Evolutionary conservation across 495 filamentous ascomycete genomes (phyloP).

Genomic region (Articulospora tetracladia): DNA sequence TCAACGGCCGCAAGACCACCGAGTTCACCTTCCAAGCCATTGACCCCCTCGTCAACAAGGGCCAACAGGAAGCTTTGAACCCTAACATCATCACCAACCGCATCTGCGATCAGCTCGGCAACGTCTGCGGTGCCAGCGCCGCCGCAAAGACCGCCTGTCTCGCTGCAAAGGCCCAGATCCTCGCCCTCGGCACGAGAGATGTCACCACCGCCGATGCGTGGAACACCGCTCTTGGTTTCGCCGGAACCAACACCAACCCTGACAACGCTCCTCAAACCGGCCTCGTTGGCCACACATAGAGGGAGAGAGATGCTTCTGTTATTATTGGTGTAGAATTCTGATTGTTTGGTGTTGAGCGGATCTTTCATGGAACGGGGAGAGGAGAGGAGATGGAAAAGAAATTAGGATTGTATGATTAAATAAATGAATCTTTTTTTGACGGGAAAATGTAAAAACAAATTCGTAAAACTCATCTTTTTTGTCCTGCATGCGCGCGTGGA

Average conservation of each 20-base stretch:
- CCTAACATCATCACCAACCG: slow-evolving; percentile 66
- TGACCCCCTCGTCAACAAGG: slow-evolving; percentile 41
- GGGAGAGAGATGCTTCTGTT: neutral
- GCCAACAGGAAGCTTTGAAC: slow-evolving; percentile 51
- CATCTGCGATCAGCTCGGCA: slow-evolving; percentile 49
- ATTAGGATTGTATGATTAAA: neutral
- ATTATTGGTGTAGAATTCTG: neutral
- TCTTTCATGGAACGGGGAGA: neutral
- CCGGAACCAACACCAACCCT: slow-evolving; percentile 36
- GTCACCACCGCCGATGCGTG: slow-evolving; percentile 30
- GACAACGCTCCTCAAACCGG: slow-evolving; percentile 38
- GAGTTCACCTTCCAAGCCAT: slow-evolving; percentile 53
- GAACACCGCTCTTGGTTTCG: slow-evolving; percentile 32
- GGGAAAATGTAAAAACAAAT: too few relatives aligned
- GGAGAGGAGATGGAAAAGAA: neutral
- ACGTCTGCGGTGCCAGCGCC: slow-evolving; percentile 37
- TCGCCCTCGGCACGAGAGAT: slow-evolving; percentile 27
- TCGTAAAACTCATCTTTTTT: too few relatives aligned
- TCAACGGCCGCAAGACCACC: slow-evolving; percentile 37
- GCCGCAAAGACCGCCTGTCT: slow-evolving; percentile 38
- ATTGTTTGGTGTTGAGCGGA: neutral
- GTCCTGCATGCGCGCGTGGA: too few relatives aligned
- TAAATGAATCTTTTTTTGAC: too few relatives aligned
- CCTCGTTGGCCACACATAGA: slow-evolving; percentile 35
- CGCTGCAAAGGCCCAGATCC: slow-evolving; percentile 31